These are phyloP conservation scores for Gloeopeniophorella convolvens DNA, from an alignment of 768 basidiomycete species.

Conservation along the genomic window DNA sequence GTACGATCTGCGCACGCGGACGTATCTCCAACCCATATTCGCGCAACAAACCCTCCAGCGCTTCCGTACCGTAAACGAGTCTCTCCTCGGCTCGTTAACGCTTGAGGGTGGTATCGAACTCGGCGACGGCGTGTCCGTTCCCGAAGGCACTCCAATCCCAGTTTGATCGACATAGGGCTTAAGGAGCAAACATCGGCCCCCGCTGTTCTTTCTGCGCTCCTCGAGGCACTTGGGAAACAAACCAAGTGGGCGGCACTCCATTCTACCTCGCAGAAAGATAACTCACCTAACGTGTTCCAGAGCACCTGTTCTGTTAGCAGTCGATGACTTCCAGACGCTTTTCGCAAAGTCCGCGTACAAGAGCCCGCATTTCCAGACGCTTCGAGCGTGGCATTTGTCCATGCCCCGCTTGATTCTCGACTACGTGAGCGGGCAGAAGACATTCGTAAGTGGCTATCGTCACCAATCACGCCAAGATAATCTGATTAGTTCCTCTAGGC, in stretches of 20 bases:
- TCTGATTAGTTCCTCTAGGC: conserved; percentile 34
- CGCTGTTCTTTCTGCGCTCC: conserved; percentile 47
- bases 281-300: conserved; percentile 32
- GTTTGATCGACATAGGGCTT: conserved; percentile 53
- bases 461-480: background rate
- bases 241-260: conserved; percentile 41
- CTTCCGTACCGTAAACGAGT: conserved; percentile 51
- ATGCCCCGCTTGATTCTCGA: conserved; percentile 74
- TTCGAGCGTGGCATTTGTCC: conserved; percentile 74
- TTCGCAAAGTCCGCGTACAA: conserved; percentile 65
- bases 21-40: conserved; percentile 66
- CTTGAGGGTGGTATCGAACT: conserved; percentile 38
- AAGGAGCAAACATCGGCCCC: conserved; percentile 49
- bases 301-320: conserved; percentile 71
- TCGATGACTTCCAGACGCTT: conserved; percentile 85
- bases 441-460: conserved; percentile 47
- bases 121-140: conserved; percentile 41
- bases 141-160: conserved; percentile 38
- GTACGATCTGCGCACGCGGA: conserved; percentile 71
- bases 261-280: background rate
- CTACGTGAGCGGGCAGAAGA: conserved; percentile 61
- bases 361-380: conserved; percentile 60
- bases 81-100: conserved; percentile 36
- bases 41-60: conserved; percentile 59
- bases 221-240: conserved; percentile 60